Base-by-base conservation (phyloP, 805 yeast species). In the Maudiozyma pseudohumilis region DNA sequence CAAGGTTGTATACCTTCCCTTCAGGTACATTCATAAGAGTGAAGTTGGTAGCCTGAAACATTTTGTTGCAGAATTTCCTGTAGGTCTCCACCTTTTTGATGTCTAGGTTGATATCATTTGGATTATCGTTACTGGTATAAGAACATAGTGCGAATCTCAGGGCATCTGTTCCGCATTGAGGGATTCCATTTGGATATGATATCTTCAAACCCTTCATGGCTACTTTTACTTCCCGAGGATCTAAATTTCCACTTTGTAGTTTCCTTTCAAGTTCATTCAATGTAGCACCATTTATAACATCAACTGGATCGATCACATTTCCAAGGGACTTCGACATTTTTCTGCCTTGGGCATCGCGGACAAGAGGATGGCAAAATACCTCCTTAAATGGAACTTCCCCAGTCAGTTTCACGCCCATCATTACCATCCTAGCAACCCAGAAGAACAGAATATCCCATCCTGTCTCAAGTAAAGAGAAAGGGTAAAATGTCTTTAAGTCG, bases 361-460 rank as follows among this genome's bases (percentile, higher is more conserved):
- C 94, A 60, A 89, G 77, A n/a, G 97, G 87, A 64, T 92, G 97
- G 64, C 97, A 88, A 75, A 85, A 92, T 12, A 89, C 96, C 64
- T 92, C 96, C 49, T 73, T 77, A 72, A 89, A 89, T 40, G 98
- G 98, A 46, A 84, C 75, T 41, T 76, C 65, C 31, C 95, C 96
- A 15, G 95, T 83, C 60, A 89, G 69, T 65, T 88, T 87, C 52
- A 84, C 62, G 42, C 95, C 88, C 55, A 89, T 67, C 66, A 89
- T 71, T 45, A 89, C 79, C 97, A 92, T 92, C 64, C 97, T 77
- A 13, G 94, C 74, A 34, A 89, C 96, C 97, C 97, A 89, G 80
- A 92, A 92, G 74, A 89, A 89, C 58, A 92, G 70, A 57, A 89
- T 89, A 68, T 89, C 98, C 97, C 97, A 92, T 48, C 97, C 98